Conservation (phyloP, 1,139 yeast genomes). For the Lodderomyces metapsilosis region DNA sequence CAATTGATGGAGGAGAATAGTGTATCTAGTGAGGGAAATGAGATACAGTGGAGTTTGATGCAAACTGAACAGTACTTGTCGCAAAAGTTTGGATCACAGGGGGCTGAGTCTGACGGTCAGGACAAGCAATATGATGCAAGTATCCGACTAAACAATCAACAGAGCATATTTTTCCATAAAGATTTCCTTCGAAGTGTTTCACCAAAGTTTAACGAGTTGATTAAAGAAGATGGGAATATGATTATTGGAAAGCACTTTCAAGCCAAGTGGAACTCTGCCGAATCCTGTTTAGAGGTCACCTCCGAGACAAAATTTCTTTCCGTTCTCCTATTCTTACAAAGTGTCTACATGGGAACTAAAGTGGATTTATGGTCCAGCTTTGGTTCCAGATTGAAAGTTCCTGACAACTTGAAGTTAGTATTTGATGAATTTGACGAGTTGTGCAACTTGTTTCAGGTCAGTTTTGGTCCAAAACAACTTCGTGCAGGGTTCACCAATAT, state of each 20-base stretch:
- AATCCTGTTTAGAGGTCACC: slow-evolving; percentile 17
- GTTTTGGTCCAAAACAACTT: background rate
- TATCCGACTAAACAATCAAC: slow-evolving; percentile 20
- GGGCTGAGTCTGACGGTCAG: slow-evolving; percentile 7
- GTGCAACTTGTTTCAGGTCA: slow-evolving; percentile 12
- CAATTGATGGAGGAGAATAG: slow-evolving; percentile 24
- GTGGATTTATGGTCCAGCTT: slow-evolving; percentile 13
- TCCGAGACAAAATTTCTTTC: slow-evolving; percentile 25
- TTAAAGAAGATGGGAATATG: slow-evolving; percentile 16
- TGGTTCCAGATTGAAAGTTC: slow-evolving; percentile 11
- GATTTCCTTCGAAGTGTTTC: slow-evolving; percentile 14
- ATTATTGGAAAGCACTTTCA: slow-evolving; percentile 18
- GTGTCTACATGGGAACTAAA: slow-evolving; percentile 31
- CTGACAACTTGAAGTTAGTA: slow-evolving; percentile 10
- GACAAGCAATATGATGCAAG: slow-evolving; percentile 25
- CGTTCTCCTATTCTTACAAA: slow-evolving; percentile 32
- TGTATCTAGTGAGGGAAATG: background rate
- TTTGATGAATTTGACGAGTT: slow-evolving; percentile 12
- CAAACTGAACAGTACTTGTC: slow-evolving; percentile 17
- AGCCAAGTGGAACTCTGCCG: slow-evolving; percentile 21
- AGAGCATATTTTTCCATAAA: slow-evolving; percentile 32
- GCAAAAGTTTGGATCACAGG: slow-evolving; percentile 7
- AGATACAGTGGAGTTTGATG: slow-evolving; percentile 15
- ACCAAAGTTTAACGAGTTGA: slow-evolving; percentile 7
- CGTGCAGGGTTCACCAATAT: slow-evolving; percentile 2